Percentiles rank a stretch among this genome's conserved stretches.
These are phyloP conservation scores for Graphilbum fragrans DNA, from an alignment of 2,329 filamentous ascomycete genomes.

Conservation along the genomic window DNA sequence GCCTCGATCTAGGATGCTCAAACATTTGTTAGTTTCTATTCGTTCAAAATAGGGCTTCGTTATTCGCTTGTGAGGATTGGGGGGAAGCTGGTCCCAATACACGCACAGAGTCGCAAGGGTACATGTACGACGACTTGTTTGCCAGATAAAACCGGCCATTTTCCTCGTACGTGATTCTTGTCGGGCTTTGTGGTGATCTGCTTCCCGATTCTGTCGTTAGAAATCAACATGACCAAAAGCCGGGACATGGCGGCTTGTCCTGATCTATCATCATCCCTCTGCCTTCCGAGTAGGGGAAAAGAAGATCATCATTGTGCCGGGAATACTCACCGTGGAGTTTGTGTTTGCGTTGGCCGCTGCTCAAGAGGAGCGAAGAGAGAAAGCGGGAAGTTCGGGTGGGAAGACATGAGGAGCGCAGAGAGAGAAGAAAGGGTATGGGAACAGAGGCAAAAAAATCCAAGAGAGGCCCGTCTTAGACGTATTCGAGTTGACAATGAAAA, in stretches of 20 bases:
- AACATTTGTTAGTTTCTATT: background rate
- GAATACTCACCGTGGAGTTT: background rate
- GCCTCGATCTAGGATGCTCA: constrained; percentile 3
- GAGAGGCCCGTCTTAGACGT: too few relatives aligned
- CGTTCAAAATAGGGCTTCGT: background rate
- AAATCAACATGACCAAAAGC: background rate
- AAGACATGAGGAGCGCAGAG: background rate
- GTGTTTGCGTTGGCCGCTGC: background rate
- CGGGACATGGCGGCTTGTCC: too few relatives aligned
- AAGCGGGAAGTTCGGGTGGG: background rate
- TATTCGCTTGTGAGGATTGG: background rate
- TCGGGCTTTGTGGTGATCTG: background rate
- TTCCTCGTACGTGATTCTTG: constrained; percentile 2
- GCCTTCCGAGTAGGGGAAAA: too few relatives aligned
- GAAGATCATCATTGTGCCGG: too few relatives aligned
- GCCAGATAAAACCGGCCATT: constrained; percentile 4
- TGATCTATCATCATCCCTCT: too few relatives aligned
- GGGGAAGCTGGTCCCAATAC: too few relatives aligned
- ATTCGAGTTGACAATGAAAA: too few relatives aligned
- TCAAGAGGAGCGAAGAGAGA: background rate
- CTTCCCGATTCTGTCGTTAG: too few relatives aligned
- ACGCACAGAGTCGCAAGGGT: constrained; percentile 6
- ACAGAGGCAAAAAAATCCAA: background rate
- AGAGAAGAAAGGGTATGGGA: background rate
- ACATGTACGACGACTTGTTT: constrained; percentile 1